Conservation (phyloP, 192 early-diverging fungal species). For the Allomyces macrogynus region DNA sequence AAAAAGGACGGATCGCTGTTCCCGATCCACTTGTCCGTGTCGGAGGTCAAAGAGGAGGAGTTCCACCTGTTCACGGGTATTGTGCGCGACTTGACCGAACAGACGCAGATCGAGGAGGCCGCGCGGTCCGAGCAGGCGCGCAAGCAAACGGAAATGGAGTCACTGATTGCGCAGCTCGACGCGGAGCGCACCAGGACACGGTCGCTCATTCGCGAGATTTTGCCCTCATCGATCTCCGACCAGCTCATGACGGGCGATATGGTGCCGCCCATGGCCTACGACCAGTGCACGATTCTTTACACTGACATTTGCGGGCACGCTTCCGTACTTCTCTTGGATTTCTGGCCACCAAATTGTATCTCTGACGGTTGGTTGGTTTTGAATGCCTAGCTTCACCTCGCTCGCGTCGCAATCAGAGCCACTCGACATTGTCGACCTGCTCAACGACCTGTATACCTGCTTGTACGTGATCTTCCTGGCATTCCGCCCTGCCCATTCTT, state of each 20-base stretch:
- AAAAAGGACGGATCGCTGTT: conserved; percentile 13
- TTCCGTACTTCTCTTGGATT: no score
- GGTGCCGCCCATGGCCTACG: conserved; percentile 12
- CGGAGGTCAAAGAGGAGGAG: conserved; percentile 13
- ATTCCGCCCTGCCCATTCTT: background rate
- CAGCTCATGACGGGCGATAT: conserved; percentile 12
- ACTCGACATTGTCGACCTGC: conserved; percentile 14
- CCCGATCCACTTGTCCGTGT: conserved; percentile 14
- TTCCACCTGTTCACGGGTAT: conserved; percentile 19
- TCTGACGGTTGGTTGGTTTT: no score
- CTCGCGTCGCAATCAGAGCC: conserved; percentile 9
- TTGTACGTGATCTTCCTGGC: conserved; percentile 14
- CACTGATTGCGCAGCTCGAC: conserved; percentile 3
- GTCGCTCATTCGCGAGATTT: conserved; percentile 15
- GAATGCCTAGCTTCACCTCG: conserved; percentile 10
- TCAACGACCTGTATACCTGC: conserved; percentile 16
- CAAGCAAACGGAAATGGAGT: conserved; percentile 14
- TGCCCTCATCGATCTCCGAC: conserved; percentile 10
- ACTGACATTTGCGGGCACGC: conserved; percentile 12
- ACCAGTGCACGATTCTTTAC: conserved; percentile 15
- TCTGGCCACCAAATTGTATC: no score
- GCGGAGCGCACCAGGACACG: conserved; percentile 7
- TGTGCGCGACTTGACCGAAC: conserved; percentile 15
- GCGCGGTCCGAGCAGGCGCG: background rate
- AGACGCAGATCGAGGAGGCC: conserved; percentile 6